Evolutionary conservation across 257 asterid genomes (phyloP).

Genomic region (Nicotiana sylvestris): DNA sequence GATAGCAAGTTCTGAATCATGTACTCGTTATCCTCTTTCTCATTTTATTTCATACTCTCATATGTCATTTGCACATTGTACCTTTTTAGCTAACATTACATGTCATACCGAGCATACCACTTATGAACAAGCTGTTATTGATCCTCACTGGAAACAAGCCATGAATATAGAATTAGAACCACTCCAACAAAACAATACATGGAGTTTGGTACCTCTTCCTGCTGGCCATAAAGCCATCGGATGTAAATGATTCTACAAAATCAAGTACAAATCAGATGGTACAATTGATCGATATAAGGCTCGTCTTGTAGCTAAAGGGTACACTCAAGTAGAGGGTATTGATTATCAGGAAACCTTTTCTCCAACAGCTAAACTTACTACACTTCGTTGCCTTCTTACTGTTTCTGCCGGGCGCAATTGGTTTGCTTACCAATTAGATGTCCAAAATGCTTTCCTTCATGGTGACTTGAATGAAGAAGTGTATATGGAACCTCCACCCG

Average conservation of each 20-base stretch:
- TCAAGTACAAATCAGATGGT: neutral
- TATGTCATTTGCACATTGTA: neutral
- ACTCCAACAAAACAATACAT: neutral
- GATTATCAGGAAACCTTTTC: neutral
- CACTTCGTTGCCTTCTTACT: neutral
- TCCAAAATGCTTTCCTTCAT: constrained; percentile 8
- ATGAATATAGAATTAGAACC: neutral
- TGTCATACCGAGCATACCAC: neutral
- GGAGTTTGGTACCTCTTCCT: neutral
- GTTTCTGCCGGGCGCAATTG: neutral
- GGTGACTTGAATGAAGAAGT: constrained; percentile 1
- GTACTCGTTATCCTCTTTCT: constrained; percentile 16
- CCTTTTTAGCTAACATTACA: constrained; percentile 14
- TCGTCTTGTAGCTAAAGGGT: constrained; percentile 5
- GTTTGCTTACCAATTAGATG: neutral
- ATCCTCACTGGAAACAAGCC: neutral
- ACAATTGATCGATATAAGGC: constrained; percentile 6
- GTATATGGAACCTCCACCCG: constrained; percentile 10
- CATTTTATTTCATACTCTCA: constrained; percentile 8
- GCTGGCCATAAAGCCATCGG: neutral
- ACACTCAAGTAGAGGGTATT: constrained; percentile 2
- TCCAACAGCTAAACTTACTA: constrained; percentile 4
- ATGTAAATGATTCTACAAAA: neutral
- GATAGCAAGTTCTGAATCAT: neutral
- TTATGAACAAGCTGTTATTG: neutral